Conservation (phyloP, 331 rosid genomes). For the Spiraea crenata region DNA sequence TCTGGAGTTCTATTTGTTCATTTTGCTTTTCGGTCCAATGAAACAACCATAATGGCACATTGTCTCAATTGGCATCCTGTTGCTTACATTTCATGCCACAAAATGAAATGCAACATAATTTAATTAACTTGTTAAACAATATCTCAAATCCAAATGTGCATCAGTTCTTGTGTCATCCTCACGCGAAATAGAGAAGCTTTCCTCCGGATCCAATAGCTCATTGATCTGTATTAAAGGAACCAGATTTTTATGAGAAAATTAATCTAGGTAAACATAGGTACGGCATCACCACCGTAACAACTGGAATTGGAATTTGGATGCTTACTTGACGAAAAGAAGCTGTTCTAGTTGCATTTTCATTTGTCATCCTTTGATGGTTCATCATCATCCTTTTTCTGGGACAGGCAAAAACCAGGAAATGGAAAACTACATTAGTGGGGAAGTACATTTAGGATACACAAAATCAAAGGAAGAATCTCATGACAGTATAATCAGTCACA, state of each 20-base stretch:
- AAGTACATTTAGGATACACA: not conserved
- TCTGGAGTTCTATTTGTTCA: not conserved
- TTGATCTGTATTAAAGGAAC: constrained; percentile 4
- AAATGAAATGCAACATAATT: constrained; percentile 7
- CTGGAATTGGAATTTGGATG: not conserved
- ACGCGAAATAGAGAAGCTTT: constrained; percentile 10
- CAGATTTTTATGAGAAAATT: not conserved
- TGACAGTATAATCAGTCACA: not conserved
- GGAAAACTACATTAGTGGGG: not conserved
- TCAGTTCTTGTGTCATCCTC: constrained; percentile 12
- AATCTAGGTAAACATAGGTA: not conserved
- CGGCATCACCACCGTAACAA: not conserved
- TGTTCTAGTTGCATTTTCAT: constrained; percentile 27
- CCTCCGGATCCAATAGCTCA: constrained; percentile 1
- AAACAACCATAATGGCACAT: not conserved
- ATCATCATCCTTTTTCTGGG: constrained; percentile 63
- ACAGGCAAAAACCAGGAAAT: not conserved
- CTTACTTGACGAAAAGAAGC: constrained; percentile 10
- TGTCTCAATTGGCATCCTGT: constrained; percentile 8
- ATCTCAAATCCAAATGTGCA: not conserved
- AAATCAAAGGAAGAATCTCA: not conserved
- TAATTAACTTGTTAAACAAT: not conserved
- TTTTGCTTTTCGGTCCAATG: not conserved
- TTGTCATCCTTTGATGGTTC: constrained; percentile 57
- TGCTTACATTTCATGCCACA: not conserved